Conservation (phyloP, 2,329 filamentous ascomycete genomes). For the Tolypocladium tundrense region DNA sequence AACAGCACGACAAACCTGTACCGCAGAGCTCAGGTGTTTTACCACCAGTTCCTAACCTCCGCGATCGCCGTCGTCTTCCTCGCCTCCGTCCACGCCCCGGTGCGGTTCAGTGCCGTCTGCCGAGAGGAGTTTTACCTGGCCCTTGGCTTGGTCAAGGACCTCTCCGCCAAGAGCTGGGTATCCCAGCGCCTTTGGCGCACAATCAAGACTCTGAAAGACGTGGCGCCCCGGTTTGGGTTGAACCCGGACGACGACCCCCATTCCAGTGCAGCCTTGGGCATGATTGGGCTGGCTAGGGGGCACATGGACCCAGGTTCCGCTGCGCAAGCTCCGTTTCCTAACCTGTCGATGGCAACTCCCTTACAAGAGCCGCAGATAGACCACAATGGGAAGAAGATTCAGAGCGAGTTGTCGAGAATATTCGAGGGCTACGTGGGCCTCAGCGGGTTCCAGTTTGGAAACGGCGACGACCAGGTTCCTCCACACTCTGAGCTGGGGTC, state of each 20-base stretch:
- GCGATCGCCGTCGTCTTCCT: constrained; percentile 68
- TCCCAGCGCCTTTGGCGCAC: constrained; percentile 66
- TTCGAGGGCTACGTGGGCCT: constrained; percentile 28
- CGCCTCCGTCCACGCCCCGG: constrained; percentile 64
- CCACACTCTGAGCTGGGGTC: constrained; percentile 13
- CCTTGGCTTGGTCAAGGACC: constrained; percentile 61
- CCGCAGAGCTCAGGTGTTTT: constrained; percentile 61
- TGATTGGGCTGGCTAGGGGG: constrained; percentile 41
- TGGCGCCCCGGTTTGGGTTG: constrained; percentile 59
- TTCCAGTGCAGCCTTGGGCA: constrained; percentile 40
- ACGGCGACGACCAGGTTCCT: constrained; percentile 12
- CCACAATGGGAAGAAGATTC: constrained; percentile 39
- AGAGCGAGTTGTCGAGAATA: constrained; percentile 42
- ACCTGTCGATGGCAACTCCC: constrained; percentile 14
- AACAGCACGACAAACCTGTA: constrained; percentile 67
- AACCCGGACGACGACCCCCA: constrained; percentile 37
- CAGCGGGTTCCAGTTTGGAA: constrained; percentile 21
- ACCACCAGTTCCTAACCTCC: constrained; percentile 70
- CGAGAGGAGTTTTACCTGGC: constrained; percentile 72
- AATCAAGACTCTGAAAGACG: constrained; percentile 59
- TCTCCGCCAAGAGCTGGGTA: constrained; percentile 62
- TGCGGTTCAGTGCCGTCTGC: constrained; percentile 57
- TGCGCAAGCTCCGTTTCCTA: constrained; percentile 16
- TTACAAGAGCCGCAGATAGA: constrained; percentile 12
- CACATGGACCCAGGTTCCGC: constrained; percentile 16